Evolutionary conservation across 208 protist genomes (phyloP).

Genomic region (Jaenimonas drosophilae): DNA sequence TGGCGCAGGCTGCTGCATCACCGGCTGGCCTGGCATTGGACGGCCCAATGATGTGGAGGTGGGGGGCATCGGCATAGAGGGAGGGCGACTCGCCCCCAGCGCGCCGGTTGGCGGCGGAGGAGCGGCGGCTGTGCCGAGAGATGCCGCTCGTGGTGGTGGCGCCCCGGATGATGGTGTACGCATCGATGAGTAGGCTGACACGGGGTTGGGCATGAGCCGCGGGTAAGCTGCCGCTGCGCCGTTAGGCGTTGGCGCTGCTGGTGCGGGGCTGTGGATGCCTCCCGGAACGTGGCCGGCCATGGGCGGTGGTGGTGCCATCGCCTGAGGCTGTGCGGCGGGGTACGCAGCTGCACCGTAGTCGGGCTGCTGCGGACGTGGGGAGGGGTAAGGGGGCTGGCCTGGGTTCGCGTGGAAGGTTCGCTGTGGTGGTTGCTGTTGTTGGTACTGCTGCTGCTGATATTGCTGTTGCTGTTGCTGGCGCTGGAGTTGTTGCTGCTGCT

Average conservation of each 20-base stretch:
- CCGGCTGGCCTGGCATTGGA: too few species aligned
- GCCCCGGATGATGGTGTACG: constrained; percentile 4
- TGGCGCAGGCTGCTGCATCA: too few species aligned
- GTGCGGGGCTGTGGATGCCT: constrained; percentile 1
- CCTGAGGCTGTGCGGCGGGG: background rate
- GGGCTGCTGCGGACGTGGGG: constrained; percentile 9
- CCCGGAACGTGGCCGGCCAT: background rate
- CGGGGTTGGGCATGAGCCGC: constrained; percentile 58
- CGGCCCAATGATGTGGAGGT: too few species aligned
- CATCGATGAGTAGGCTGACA: constrained; percentile 53
- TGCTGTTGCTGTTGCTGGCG: constrained; percentile 23
- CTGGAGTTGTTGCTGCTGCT: too few species aligned
- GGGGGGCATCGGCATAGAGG: too few species aligned
- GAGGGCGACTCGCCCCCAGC: too few species aligned
- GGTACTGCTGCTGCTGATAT: constrained; percentile 21
- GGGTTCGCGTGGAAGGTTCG: background rate
- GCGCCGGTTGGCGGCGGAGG: too few species aligned
- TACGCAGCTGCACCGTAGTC: background rate
- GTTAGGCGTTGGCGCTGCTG: constrained; percentile 7
- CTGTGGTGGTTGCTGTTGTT: constrained; percentile 6
- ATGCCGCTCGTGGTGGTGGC: background rate
- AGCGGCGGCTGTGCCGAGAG: too few species aligned
- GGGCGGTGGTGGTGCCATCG: constrained; percentile 1
- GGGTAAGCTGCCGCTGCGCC: constrained; percentile 11
- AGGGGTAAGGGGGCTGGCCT: background rate